Evolutionary conservation across 73 alveolate species (phyloP), one percentile per base, ranked within the genome.

Genomic region (Effrenium voratum): DNA sequence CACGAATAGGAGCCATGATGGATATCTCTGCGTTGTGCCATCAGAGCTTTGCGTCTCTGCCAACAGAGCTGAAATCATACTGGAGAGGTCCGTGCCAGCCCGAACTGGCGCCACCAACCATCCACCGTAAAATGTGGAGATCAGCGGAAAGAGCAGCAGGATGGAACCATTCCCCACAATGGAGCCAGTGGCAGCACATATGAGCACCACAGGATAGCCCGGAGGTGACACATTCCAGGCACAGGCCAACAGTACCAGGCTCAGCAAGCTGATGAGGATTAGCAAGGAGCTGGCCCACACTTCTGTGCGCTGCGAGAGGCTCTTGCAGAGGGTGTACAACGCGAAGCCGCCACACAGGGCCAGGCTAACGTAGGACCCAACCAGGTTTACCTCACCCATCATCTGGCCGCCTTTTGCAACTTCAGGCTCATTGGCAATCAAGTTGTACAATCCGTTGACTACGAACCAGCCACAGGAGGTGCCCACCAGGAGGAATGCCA

Each of bases 401-500:
- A 66, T 66, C 70, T 41, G 30, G 28, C 95, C 95, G 59, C 95
- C 95, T 32, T 60, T 15, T n/a, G 95, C 80, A 45, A 87, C 68
- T 43, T 87, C 68, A n/a, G 95, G 95, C 84, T 87, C 95, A 43
- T 87, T 87, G 66, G 95, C 95, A 60, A 63, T 76, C 15, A 87
- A 84, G 47, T 59, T 87, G 84, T 59, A 60, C 84, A 87, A 34
- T n/a, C 95, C 84, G 45, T 87, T 87, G 84, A 87, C 81, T 22
- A 87, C 95, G 68, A 87, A 87, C 95, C 95, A 87, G 84, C 95
- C 95, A n/a, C 95, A 87, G 12, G 95, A 87, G 47, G 95, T 87
- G 95, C 95, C 95, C 47, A 87, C 84, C 38, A 84, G 66, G 2
- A 87, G 95, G 95, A 87, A 87, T 45, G 95, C 75, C 45, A 60